Base-by-base conservation (phyloP, 495 filamentous ascomycete species). In the Xylaria telfairii region DNA sequence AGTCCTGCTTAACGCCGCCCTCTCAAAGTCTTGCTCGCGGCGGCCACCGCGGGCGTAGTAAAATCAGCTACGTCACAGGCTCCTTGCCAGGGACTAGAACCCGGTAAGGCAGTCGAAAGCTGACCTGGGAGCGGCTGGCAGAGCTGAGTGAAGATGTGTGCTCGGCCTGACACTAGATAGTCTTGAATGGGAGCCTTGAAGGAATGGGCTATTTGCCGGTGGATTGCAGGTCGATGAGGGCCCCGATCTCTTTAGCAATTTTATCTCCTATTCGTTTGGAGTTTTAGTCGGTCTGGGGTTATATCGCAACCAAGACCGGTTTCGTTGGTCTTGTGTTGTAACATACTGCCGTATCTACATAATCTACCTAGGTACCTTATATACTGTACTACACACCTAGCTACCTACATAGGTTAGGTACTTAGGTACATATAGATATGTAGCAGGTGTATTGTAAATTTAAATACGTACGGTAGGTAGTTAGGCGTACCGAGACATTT, bases 401-500 rank as follows among this genome's bases (percentile, higher is more conserved):
- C n/a, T 47, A 21, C 19, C 4, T n/a, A 24, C 0, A n/a, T 24
- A 49, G 7, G 19, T 24, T n/a, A n/a, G n/a, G n/a, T n/a, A n/a
- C n/a, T n/a, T n/a, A n/a, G n/a, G n/a, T n/a, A n/a, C n/a, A n/a
- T n/a, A n/a, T n/a, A n/a, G n/a, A n/a, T n/a, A n/a, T n/a, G 7
- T 21, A 9, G 6, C 12, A 49, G 34, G 34, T 37, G 34, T 37
- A 37, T 21, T 7, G n/a, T 7, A 9, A 24, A 32, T 64, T 30
- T 46, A 9, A 32, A 32, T 49, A 21, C 1, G 12, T 30, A 26
- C 28, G 5, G n/a, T n/a, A n/a, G n/a, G n/a, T n/a, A n/a, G n/a
- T n/a, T 19, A 12, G 26, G 24, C 26, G 10, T 21, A 17, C 64
- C 49, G 64, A 67, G 65, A 67, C 65, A 67, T 44, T 44, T 42